Percentiles rank a stretch among this genome's conserved stretches.
phyloP scores from a whole-genome alignment of 192 early-diverging fungal genomes.

The Backusella luteola region DNA sequence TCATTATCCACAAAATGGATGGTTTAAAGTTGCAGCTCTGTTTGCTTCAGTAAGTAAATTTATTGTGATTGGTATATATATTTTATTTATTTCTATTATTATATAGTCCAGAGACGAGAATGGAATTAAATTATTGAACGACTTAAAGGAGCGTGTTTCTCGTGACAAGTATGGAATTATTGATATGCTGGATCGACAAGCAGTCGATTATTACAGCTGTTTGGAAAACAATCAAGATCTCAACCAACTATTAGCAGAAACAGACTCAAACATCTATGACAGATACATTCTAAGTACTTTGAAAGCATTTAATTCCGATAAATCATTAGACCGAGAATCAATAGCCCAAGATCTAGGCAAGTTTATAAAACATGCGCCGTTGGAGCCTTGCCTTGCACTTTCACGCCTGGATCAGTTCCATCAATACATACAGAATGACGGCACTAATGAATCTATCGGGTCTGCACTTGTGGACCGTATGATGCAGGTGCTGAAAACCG shows the following conservation, averaged over 20 bases:
- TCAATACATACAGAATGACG: neutral
- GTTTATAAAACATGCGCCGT: slow-evolving; percentile 9
- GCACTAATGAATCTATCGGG: neutral
- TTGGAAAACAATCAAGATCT: slow-evolving; percentile 14
- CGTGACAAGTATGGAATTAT: slow-evolving; percentile 14
- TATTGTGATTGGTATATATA: neutral
- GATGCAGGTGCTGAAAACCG: neutral
- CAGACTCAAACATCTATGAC: neutral
- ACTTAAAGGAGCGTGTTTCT: neutral
- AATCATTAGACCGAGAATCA: neutral
- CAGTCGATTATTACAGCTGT: slow-evolving; percentile 18
- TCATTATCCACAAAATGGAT: neutral
- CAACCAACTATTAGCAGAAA: neutral
- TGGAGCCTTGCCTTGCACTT: slow-evolving; percentile 8
- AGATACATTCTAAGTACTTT: neutral
- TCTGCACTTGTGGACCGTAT: neutral
- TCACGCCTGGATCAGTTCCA: neutral
- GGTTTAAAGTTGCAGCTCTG: slow-evolving; percentile 18
- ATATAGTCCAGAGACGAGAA: slow-evolving; percentile 18
- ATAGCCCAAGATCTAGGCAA: neutral
- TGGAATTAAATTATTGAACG: slow-evolving; percentile 8
- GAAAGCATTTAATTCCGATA: neutral
- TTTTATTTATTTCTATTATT: neutral
- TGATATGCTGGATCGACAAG: slow-evolving; percentile 23
- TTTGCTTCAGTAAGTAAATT: slow-evolving; percentile 21